phyloP scores from a whole-genome alignment of 495 filamentous ascomycete genomes.

The Tricharina praecox region DNA sequence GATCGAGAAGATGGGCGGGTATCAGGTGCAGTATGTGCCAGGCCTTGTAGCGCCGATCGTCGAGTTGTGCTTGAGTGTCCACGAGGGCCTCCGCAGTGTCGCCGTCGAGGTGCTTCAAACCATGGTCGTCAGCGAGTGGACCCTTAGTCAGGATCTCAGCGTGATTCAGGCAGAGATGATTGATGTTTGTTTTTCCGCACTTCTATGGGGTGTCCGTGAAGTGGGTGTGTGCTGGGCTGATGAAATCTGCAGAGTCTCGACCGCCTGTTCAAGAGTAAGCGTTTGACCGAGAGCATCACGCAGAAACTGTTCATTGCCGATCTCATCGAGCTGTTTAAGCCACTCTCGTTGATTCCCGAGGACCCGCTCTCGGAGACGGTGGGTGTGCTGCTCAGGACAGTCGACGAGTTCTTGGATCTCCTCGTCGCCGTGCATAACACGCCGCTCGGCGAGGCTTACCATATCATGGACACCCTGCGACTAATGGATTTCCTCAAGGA shows the following conservation, averaged over 20 bases:
- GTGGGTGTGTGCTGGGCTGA: constrained; percentile 7
- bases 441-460: constrained; percentile 57
- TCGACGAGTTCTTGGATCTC: constrained; percentile 82
- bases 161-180: constrained; percentile 95
- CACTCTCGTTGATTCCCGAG: constrained; percentile 44
- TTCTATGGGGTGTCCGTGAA: constrained; percentile 14
- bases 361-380: constrained; percentile 64
- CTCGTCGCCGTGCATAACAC: constrained; percentile 81
- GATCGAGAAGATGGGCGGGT: constrained; percentile 73
- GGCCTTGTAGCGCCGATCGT: constrained; percentile 80
- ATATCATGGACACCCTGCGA: constrained; percentile 68
- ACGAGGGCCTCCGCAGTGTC: constrained; percentile 74
- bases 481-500: constrained; percentile 95
- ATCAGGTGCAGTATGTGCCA: constrained; percentile 96
- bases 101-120: constrained; percentile 86
- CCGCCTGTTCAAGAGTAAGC: constrained; percentile 73
- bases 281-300: constrained; percentile 68
- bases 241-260: constrained; percentile 46
- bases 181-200: no score
- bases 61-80: constrained; percentile 84
- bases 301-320: constrained; percentile 89
- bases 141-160: constrained; percentile 77
- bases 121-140: constrained; percentile 98
- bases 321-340: constrained; percentile 62
- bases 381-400: constrained; percentile 57